A percentile compares a stretch with the other conserved stretches of the same genome.
Conservation (phyloP, 2,329 filamentous ascomycete species). For the Monilinia vaccinii-corymbosi region DNA sequence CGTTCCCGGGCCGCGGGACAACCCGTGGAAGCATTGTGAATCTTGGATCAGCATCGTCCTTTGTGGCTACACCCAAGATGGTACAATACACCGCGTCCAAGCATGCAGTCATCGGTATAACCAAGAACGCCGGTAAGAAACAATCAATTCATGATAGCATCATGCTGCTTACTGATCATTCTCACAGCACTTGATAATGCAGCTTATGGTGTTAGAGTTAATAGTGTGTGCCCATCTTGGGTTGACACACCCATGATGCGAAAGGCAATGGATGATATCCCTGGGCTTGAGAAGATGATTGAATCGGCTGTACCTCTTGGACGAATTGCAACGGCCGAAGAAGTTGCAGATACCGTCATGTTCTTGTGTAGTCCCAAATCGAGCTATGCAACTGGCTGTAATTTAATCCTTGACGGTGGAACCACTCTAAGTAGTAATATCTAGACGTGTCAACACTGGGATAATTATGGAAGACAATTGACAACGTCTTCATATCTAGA, state of each 20-base stretch:
- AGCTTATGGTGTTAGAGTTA: conserved; percentile 12
- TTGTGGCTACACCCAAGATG: conserved; percentile 7
- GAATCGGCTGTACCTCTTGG: conserved; percentile 9
- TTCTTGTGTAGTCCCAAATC: conserved; percentile 10
- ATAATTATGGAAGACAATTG: too few species aligned
- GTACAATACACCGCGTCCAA: conserved; percentile 13
- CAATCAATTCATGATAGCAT: neutral
- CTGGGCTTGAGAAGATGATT: conserved; percentile 1
- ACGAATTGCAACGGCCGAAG: conserved; percentile 8
- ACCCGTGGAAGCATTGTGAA: conserved; percentile 11
- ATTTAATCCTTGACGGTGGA: conserved; percentile 10
- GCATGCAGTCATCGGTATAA: conserved; percentile 12
- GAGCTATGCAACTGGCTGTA: conserved; percentile 10
- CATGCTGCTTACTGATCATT: neutral
- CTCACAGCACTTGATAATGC: conserved; percentile 12
- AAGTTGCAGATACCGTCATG: conserved; percentile 11
- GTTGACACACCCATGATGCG: conserved; percentile 13
- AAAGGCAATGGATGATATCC: neutral
- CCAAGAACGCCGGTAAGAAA: conserved; percentile 5
- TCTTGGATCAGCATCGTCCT: conserved; percentile 10
- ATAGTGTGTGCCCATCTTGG: conserved; percentile 13
- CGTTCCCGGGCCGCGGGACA: neutral
- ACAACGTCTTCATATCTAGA: too few species aligned
- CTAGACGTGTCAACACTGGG: neutral
- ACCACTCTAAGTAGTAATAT: conserved; percentile 4